A percentile compares a stretch with the other conserved stretches of the same genome.
Evolutionary conservation across 1,139 yeast genomes (phyloP).

Genomic region (Komagataea norvegica): DNA sequence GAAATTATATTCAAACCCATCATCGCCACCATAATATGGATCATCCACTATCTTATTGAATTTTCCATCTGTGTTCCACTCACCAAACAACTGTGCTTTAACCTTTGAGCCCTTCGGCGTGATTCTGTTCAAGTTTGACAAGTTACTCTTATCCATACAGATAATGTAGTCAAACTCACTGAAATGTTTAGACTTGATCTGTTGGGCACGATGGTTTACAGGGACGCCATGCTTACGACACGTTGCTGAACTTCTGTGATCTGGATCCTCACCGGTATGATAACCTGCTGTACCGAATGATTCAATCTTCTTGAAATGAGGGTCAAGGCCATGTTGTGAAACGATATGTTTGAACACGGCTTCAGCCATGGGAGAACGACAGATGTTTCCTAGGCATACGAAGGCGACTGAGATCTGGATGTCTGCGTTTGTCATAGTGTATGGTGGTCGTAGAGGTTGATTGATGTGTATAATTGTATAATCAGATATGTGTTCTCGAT

Average conservation of each 20-base stretch:
- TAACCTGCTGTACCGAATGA: conserved; percentile 88
- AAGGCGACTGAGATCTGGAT: conserved; percentile 64
- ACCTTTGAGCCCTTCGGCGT: conserved; percentile 52
- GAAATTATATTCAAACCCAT: conserved; percentile 79
- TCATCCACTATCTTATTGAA: conserved; percentile 66
- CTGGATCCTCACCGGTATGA: conserved; percentile 82
- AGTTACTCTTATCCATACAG: conserved; percentile 78
- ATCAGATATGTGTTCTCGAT: no score
- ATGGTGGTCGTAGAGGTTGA: no score
- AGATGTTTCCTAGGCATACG: conserved; percentile 88
- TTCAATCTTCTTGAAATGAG: conserved; percentile 52
- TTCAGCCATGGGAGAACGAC: conserved; percentile 99
- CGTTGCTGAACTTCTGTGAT: conserved; percentile 62
- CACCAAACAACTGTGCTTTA: conserved; percentile 64
- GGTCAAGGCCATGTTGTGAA: conserved; percentile 38
- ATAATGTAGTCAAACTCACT: conserved; percentile 71
- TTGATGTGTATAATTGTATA: not conserved
- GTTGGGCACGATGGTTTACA: conserved; percentile 71
- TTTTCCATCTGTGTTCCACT: conserved; percentile 51
- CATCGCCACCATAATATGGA: conserved; percentile 85
- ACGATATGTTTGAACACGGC: conserved; percentile 77
- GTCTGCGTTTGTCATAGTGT: no score
- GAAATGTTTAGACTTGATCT: conserved; percentile 56
- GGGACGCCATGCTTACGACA: conserved; percentile 73
- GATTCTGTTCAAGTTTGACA: conserved; percentile 52